Evolutionary conservation across 1,284 basidiomycete genomes (phyloP), one percentile per base, ranked within the genome.

Genomic region (Caloboletus firmus): DNA sequence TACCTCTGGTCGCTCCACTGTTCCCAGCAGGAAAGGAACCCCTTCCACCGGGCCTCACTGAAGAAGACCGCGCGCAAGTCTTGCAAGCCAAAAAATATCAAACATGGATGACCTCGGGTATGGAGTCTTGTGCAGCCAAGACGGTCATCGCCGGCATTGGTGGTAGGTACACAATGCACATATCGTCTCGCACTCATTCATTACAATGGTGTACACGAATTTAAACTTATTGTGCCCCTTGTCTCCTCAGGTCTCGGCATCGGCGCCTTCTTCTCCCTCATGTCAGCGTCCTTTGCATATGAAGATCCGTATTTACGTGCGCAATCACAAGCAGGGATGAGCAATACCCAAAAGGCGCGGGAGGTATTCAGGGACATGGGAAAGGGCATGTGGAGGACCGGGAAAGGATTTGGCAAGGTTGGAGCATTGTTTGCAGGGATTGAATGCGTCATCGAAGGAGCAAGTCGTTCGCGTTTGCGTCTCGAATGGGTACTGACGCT

Each of bases 291-390:
- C 31, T 96, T 99, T 68, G 89, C 91, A 26, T 95, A 97, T 66
- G 96, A 98, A 71, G 96, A 98, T 71, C 96, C 96, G 7, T 75
- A 93, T 46, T 79, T 92, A 36, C 84, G 91, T 45, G 78, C 85
- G 45, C 82, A 84, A 58, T 76, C 77, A n/a, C 80, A 82, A 54
- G 75, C 82, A 15, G 79, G 76, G 15, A 67, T 87, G 73, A 83
- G 74, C 58, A 83, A 81, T 42, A 80, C 79, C 30, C 87, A 93
- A 70, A 93, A 95, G 67, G 91, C 94, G 0, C 80, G 83, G 44
- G 86, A 89, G 62, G 87, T 97, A 39, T 92, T 98, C 73, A 92
- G 87, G 68, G 95, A 98, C 62, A 98, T 98, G 87, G 96, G 95
- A 0, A 85, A 82, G 60, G 88, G 87, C 43, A 97, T 98, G 94